Evolutionary conservation across 2,329 filamentous ascomycete genomes (phyloP), one percentile per base, ranked within the genome.

Genomic region (Fusarium napiforme): DNA sequence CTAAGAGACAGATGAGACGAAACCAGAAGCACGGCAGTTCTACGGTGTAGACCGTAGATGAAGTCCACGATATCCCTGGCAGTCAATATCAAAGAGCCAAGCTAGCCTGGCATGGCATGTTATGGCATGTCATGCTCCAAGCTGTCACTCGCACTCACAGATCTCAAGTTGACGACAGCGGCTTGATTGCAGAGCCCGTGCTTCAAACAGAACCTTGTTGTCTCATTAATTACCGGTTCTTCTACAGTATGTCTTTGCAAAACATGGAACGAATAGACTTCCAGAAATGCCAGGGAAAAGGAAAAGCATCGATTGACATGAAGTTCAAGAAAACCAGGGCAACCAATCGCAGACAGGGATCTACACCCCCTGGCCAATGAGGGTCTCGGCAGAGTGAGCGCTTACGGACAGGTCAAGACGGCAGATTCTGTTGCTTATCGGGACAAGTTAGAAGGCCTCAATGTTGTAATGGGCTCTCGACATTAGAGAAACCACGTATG

Each of bases 321-420:
- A 42, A 58, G 52, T 32, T 55, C 26, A 60, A 36, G 19, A 78
- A 53, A 77, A 40, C 9, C 70, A 78, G 76, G 76, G 76, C 76
- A 69, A 63, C 76, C 75, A 78, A 78, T 78, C 64, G 63, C 23
- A 7, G 21, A 26, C 28, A 32, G 9, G 37, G 40, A 49, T 58
- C 46, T 67, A 53, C 30, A 42, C 21, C 55, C 67, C 55, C 62
- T 55, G 64, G 49, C 76, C 76, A 78, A 78, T 78, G 57, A 66
- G 16, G 52, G 45, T 43, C 50, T 45, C 42, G 65, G 43, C 40
- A 57, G 28, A 69, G 9, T 43, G 55, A 42, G 45, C 62, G 57
- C 62, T 62, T 62, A 65, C n/a, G 34, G 49, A 53, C 28, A 63
- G 40, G 19, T 50, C 46, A 50, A 55, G 42, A 45, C 26, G 52